Percentiles rank a stretch among this genome's conserved stretches.
Evolutionary conservation across 73 alveolate genomes (phyloP).

Genomic region (Paramecium sonneborni): DNA sequence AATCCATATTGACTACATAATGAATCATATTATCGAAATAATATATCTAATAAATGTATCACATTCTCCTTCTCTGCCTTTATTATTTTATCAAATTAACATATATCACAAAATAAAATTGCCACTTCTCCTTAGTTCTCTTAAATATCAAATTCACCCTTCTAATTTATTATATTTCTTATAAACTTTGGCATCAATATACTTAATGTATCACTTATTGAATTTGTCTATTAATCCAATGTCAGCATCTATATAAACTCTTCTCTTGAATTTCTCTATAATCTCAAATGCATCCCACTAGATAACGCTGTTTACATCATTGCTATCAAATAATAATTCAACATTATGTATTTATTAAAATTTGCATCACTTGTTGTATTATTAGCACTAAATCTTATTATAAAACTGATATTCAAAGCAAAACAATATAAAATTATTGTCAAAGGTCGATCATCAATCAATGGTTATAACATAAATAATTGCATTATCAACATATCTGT

Average conservation of each 20-base stretch:
- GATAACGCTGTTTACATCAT: neutral
- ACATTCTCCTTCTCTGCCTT: slow-evolving; percentile 54
- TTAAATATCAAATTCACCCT: slow-evolving; percentile 60
- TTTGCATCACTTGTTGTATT: neutral
- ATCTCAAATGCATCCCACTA: neutral
- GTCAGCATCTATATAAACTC: neutral
- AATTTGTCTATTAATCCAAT: neutral
- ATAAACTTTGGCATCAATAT: slow-evolving; percentile 68
- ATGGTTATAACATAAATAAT: slow-evolving; percentile 36
- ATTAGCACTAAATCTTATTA: slow-evolving; percentile 5
- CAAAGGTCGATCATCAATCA: slow-evolving; percentile 20
- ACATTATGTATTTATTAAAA: neutral
- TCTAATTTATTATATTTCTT: slow-evolving; percentile 55
- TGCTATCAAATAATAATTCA: slow-evolving; percentile 30
- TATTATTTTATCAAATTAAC: slow-evolving; percentile 68
- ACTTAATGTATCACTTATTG: slow-evolving; percentile 58
- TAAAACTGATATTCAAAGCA: neutral
- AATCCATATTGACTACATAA: slow-evolving; percentile 65
- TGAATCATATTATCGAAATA: slow-evolving; percentile 63
- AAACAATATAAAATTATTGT: slow-evolving; percentile 18
- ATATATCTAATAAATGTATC: slow-evolving; percentile 52
- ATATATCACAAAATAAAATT: slow-evolving; percentile 72
- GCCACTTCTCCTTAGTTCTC: slow-evolving; percentile 73
- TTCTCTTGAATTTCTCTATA: slow-evolving; percentile 5
- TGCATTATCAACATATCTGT: slow-evolving; percentile 42